phyloP scores from a whole-genome alignment of 768 basidiomycete species.

The Hysterangium stoloniferum region DNA sequence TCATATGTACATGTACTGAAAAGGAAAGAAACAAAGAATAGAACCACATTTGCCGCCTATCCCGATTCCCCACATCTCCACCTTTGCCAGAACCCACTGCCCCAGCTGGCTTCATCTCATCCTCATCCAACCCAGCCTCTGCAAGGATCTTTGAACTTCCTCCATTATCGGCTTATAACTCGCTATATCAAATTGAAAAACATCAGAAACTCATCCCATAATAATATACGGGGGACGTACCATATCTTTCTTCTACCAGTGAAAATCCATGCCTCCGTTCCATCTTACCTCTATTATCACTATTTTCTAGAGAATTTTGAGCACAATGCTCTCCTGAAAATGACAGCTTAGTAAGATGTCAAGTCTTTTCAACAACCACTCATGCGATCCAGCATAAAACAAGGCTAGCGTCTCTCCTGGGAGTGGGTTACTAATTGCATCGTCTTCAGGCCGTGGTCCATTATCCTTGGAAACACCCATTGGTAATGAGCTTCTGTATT shows the following conservation, averaged over 20 bases:
- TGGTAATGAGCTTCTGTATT: conserved; percentile 35
- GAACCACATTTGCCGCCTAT: too few species aligned
- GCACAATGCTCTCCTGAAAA: conserved; percentile 70
- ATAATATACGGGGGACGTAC: conserved; percentile 32
- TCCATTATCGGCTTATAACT: conserved; percentile 74
- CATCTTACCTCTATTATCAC: conserved; percentile 67
- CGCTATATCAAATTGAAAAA: conserved; percentile 31
- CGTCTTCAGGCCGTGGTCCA: conserved; percentile 52
- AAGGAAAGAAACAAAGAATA: too few species aligned
- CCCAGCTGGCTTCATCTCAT: conserved; percentile 62
- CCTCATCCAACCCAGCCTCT: conserved; percentile 80
- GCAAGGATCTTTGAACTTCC: conserved; percentile 78
- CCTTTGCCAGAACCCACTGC: conserved; percentile 27
- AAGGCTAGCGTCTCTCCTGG: conserved; percentile 78
- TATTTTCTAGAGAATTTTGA: conserved; percentile 52
- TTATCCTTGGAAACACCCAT: conserved; percentile 50
- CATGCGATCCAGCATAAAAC: conserved; percentile 78
- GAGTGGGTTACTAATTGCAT: conserved; percentile 67
- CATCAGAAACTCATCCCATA: not conserved
- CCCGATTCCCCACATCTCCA: conserved; percentile 34
- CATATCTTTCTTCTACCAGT: conserved; percentile 65
- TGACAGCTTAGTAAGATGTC: not conserved
- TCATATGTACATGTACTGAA: too few species aligned
- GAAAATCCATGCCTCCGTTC: conserved; percentile 72
- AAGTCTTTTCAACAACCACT: conserved; percentile 26